Conservation (phyloP, 1,139 yeast species). For the Starmera stellimalicola region DNA sequence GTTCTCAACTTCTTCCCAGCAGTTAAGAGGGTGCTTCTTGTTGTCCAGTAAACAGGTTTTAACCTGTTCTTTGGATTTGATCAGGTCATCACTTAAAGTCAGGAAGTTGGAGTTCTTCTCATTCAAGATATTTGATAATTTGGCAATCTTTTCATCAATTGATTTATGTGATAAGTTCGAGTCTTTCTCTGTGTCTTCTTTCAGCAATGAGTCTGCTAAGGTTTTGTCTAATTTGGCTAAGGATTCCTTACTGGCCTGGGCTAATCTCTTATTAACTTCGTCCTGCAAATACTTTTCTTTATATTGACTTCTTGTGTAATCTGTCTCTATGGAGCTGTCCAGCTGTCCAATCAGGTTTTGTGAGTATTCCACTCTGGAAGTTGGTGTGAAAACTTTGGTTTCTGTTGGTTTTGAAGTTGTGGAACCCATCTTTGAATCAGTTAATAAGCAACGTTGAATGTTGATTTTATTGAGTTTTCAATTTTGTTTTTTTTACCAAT, state of each 20-base stretch:
- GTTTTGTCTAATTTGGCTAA: conserved; percentile 44
- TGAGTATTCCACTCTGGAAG: conserved; percentile 68
- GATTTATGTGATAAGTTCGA: conserved; percentile 17
- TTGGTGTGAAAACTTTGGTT: conserved; percentile 58
- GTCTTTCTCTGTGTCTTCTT: conserved; percentile 24
- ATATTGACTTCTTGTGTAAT: conserved; percentile 73
- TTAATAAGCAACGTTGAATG: too few relatives aligned
- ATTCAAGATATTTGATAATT: conserved; percentile 37
- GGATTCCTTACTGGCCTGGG: conserved; percentile 52
- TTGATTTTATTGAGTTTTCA: too few relatives aligned
- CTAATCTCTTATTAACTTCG: conserved; percentile 58
- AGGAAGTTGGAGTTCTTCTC: conserved; percentile 22
- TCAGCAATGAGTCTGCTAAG: conserved; percentile 33
- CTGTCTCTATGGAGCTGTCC: conserved; percentile 68
- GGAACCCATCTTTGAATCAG: conserved; percentile 41
- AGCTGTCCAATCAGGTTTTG: conserved; percentile 61
- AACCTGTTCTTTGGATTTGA: conserved; percentile 45
- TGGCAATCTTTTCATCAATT: conserved; percentile 34
- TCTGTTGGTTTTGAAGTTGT: conserved; percentile 47
- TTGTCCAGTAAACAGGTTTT: conserved; percentile 60
- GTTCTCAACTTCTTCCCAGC: conserved; percentile 77
- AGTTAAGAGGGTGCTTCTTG: conserved; percentile 67
- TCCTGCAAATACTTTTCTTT: conserved; percentile 73
- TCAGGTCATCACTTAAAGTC: conserved; percentile 26
- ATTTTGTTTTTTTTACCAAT: too few relatives aligned